Conservation (phyloP, 352 stramenopile genomes). For the Pythium vanterpoolii region DNA sequence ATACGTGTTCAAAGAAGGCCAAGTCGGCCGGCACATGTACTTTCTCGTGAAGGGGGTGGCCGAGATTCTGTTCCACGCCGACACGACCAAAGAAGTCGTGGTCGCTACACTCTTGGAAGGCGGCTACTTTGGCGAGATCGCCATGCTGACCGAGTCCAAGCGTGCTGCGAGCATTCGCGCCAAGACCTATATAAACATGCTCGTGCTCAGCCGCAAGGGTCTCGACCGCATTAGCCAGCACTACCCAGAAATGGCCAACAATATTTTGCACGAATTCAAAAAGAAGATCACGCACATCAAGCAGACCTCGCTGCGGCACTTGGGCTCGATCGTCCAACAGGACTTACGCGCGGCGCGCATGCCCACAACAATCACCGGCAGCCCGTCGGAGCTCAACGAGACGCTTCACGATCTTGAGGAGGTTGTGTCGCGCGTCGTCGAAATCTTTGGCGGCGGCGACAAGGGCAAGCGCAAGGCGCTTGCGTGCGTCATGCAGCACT, state of each 20-base stretch:
- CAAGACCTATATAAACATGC: conserved; percentile 76
- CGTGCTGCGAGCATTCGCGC: conserved; percentile 72
- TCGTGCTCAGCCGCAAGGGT: conserved; percentile 69
- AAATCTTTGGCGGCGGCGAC: conserved; percentile 66
- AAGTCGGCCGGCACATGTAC: conserved; percentile 81
- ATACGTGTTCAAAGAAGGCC: conserved; percentile 82
- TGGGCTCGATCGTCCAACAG: conserved; percentile 35
- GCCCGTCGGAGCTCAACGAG: conserved; percentile 37
- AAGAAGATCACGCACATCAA: conserved; percentile 85
- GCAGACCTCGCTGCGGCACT: conserved; percentile 31
- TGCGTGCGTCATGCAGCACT: conserved; percentile 65
- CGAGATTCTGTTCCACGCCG: conserved; percentile 68
- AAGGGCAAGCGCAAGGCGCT: conserved; percentile 73
- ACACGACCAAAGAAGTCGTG: conserved; percentile 46
- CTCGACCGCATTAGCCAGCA: conserved; percentile 70
- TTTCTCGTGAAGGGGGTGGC: conserved; percentile 75
- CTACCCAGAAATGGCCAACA: conserved; percentile 79
- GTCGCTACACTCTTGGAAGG: conserved; percentile 64
- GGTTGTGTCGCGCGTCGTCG: conserved; percentile 49
- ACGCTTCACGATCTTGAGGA: conserved; percentile 55
- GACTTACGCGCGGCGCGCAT: conserved; percentile 36
- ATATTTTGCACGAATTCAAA: conserved; percentile 68
- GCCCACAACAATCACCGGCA: conserved; percentile 12
- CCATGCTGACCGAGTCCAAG: conserved; percentile 79
- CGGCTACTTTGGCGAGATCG: conserved; percentile 80